Evolutionary conservation across 2,329 filamentous ascomycete genomes (phyloP).

Genomic region (Calonectria honghensis): DNA sequence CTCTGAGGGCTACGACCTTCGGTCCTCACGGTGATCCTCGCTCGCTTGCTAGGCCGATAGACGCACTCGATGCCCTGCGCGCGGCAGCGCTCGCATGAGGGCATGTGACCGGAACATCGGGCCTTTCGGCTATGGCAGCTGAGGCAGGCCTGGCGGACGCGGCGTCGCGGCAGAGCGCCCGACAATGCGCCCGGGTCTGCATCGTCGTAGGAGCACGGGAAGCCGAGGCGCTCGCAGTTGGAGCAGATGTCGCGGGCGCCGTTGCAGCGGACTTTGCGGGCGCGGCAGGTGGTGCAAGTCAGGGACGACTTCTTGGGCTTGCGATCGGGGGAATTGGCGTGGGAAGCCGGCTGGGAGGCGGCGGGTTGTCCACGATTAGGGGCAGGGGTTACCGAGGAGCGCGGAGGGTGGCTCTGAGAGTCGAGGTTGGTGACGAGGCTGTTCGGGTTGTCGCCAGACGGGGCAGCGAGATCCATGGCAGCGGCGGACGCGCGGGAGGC

Average conservation of each 20-base stretch:
- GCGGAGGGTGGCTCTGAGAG: constrained; percentile 48
- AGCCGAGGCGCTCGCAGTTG: constrained; percentile 76
- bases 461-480: constrained; percentile 56
- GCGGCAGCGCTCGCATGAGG: constrained; percentile 71
- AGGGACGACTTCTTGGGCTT: constrained; percentile 65
- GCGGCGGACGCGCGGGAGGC: constrained; percentile 43
- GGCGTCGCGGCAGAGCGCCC: constrained; percentile 69
- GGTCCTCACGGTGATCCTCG: constrained; percentile 52
- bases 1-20: constrained; percentile 58
- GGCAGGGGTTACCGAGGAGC: constrained; percentile 38
- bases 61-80: constrained; percentile 73
- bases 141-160: constrained; percentile 74
- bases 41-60: constrained; percentile 70
- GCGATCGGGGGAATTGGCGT: constrained; percentile 57
- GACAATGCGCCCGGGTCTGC: constrained; percentile 64
- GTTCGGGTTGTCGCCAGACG: constrained; percentile 55
- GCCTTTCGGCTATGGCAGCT: constrained; percentile 76
- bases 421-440: constrained; percentile 52
- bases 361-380: constrained; percentile 40
- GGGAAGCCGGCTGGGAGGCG: constrained; percentile 49
- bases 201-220: constrained; percentile 75
- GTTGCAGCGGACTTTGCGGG: constrained; percentile 76
- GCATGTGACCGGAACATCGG: constrained; percentile 74
- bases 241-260: constrained; percentile 72
- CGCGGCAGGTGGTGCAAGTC: constrained; percentile 73